These are phyloP conservation scores for Podila epicladia DNA, from an alignment of 192 early-diverging fungal genomes.

Conservation along the genomic window DNA sequence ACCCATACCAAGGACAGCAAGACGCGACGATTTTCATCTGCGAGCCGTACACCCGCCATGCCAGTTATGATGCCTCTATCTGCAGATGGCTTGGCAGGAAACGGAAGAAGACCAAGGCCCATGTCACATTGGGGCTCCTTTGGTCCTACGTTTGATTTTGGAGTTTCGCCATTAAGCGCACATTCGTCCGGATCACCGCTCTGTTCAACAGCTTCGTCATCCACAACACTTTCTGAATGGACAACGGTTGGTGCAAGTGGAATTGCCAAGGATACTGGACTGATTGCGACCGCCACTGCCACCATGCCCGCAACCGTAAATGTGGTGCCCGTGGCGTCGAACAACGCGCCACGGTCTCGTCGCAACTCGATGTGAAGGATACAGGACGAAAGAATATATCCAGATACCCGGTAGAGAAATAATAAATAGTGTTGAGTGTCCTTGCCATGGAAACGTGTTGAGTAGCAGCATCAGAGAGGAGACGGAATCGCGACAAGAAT, in stretches of 20 bases:
- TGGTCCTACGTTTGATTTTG: not conserved
- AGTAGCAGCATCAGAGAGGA: no score
- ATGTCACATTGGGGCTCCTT: constrained; percentile 16
- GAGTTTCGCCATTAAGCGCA: not conserved
- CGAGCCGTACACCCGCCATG: not conserved
- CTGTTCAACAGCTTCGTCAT: constrained; percentile 8
- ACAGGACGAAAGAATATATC: no score
- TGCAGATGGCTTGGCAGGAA: not conserved
- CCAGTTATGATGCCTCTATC: not conserved
- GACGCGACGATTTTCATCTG: constrained; percentile 19
- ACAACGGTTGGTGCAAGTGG: not conserved
- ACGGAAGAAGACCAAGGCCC: constrained; percentile 6
- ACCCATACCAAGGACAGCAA: constrained; percentile 4
- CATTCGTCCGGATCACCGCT: not conserved
- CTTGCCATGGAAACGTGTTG: no score
- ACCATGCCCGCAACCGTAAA: not conserved
- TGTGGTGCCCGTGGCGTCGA: not conserved
- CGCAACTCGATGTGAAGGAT: constrained; percentile 3
- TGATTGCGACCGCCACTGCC: not conserved
- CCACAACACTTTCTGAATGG: constrained; percentile 7
- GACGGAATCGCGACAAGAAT: no score
- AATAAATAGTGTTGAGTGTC: no score
- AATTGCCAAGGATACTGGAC: not conserved
- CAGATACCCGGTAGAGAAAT: no score
- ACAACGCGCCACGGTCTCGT: not conserved